These are phyloP conservation scores for Fomitopsis pulvina DNA, from an alignment of 768 basidiomycete species.

Conservation along the genomic window DNA sequence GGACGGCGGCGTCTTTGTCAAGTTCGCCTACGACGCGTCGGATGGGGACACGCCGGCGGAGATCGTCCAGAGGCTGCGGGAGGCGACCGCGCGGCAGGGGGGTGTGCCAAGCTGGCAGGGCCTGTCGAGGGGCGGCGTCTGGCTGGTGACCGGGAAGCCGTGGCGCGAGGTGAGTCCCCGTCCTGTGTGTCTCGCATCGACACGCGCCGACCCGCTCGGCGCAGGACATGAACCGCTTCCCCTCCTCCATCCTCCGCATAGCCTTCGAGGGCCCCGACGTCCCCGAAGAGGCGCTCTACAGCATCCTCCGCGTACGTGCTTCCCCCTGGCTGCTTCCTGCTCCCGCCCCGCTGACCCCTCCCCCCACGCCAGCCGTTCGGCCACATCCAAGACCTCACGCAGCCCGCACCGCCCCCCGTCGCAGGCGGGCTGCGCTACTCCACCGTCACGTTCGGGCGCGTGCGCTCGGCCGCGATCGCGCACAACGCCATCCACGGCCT, in stretches of 20 bases:
- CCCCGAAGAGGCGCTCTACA: slow-evolving; percentile 71
- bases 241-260: slow-evolving; percentile 66
- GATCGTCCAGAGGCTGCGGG: slow-evolving; percentile 44
- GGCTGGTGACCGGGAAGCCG: slow-evolving; percentile 72
- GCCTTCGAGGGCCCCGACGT: slow-evolving; percentile 87
- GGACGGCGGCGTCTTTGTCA: slow-evolving; percentile 83
- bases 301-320: slow-evolving; percentile 64
- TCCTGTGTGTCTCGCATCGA: background rate
- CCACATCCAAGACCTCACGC: slow-evolving; percentile 58
- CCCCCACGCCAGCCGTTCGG: slow-evolving; percentile 63
- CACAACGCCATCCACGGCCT: slow-evolving; percentile 76
- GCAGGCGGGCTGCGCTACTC: slow-evolving; percentile 46
- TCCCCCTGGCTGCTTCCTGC: background rate
- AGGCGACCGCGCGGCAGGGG: slow-evolving; percentile 39
- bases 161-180: slow-evolving; percentile 63
- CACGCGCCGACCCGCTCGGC: background rate
- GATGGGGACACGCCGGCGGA: slow-evolving; percentile 34
- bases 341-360: background rate
- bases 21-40: slow-evolving; percentile 46
- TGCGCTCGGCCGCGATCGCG: slow-evolving; percentile 72
- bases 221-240: slow-evolving; percentile 83
- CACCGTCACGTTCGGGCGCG: slow-evolving; percentile 51
- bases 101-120: slow-evolving; percentile 63
- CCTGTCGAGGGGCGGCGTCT: slow-evolving; percentile 42
- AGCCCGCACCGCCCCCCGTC: slow-evolving; percentile 48